Conservation (phyloP, 345 rosid species). For the Aegle marmelos region DNA sequence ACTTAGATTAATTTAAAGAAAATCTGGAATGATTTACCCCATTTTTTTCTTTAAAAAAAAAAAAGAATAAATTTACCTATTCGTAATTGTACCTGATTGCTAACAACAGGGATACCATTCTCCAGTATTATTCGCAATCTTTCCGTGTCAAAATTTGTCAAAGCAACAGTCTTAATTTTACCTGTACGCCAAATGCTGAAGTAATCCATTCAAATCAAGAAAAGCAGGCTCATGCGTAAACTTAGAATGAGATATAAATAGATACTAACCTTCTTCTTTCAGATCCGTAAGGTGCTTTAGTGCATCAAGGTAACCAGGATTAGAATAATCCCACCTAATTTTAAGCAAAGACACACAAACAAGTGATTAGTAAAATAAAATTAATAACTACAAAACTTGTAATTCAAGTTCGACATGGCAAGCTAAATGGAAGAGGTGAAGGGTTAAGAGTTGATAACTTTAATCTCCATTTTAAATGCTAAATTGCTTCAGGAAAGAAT, state of each 20-base stretch:
- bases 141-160: conserved; percentile 93
- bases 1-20: neutral
- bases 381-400: neutral
- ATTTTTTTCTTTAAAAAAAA: neutral
- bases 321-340: conserved; percentile 92
- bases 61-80: neutral
- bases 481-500: no score
- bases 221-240: conserved; percentile 16
- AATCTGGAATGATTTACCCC: neutral
- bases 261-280: conserved; percentile 71
- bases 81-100: conserved; percentile 74
- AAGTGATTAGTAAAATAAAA: neutral
- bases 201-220: conserved; percentile 20
- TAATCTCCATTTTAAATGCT: neutral
- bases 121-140: conserved; percentile 79
- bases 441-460: no score
- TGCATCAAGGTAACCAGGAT: conserved; percentile 86
- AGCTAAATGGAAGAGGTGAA: neutral
- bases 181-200: conserved; percentile 45
- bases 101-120: conserved; percentile 85
- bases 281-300: conserved; percentile 81
- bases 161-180: conserved; percentile 85
- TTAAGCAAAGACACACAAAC: neutral
- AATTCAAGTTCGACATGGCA: neutral
- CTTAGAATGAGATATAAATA: conserved; percentile 8